Base-by-base conservation (phyloP, 192 early-diverging fungal genomes). In the Coemansia sp. region DNA sequence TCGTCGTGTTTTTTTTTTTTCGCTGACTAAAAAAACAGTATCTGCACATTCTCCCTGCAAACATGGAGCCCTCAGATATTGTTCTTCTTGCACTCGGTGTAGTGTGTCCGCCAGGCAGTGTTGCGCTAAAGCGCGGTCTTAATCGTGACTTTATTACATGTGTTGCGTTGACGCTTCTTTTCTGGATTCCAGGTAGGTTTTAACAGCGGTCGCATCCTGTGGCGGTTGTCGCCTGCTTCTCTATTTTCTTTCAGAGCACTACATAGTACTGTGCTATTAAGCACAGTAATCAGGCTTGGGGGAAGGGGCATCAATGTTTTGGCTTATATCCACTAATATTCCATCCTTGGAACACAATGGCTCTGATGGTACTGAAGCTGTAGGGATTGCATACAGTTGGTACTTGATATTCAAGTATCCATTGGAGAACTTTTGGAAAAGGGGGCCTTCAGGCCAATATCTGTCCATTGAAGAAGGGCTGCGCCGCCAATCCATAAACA, bases 141-240 rank as follows among this genome's bases (percentile, higher is more conserved):
- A 81, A 74, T 27, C 64, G 64, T 27, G 89, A 89, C 54, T 82
- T 90, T 63, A 78, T 84, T 28, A 85, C 91, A 58, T 90, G 89
- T 68, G 85, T 89, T 57, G 63, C 65, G 7, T 78, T 93, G 51
- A 91, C 91, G 2, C 66, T 84, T 38, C 73, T 90, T 49, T 88
- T 88, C 50, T 89, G 75, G 73, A 77, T 92, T 48, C 88, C 88
- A 48, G 90, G 89, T 73, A 73, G 66, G 70, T 58, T 44, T 54
- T 32, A 14, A 1, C 34, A 50, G 38, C 21, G 23, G 25, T 68
- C 27, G 34, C 23, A 25, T 8, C 58, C 5, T 16, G 53, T 23
- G 21, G 58, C 38, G n/a, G 38, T 44, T 14, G 38, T 44, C 38
- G 16, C 10, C 38, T 44, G 9, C 12, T 10, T 16, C 4, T 10